Evolutionary conservation across 768 basidiomycete genomes (phyloP).

Genomic region (Rhodotorula graminis): DNA sequence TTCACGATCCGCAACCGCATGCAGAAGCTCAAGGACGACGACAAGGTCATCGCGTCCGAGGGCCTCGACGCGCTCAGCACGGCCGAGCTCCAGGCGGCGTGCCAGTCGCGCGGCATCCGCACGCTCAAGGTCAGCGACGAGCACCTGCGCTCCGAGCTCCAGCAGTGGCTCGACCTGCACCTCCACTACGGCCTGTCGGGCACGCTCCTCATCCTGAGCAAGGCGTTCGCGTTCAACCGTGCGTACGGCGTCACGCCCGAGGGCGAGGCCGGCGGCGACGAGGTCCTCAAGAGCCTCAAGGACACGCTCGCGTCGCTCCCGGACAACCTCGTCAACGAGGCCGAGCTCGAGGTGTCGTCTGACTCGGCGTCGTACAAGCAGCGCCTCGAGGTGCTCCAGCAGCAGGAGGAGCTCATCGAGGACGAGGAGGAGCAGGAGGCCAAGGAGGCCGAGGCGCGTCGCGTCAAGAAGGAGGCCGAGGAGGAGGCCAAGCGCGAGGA

Average conservation of each 20-base stretch:
- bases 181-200: conserved; percentile 82
- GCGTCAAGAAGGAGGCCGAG: conserved; percentile 72
- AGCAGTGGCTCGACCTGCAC: conserved; percentile 89
- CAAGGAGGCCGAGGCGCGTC: conserved; percentile 85
- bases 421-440: conserved; percentile 94
- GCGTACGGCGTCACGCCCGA: conserved; percentile 53
- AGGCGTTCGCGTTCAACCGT: conserved; percentile 89
- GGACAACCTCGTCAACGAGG: conserved; percentile 65
- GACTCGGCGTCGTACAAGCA: conserved; percentile 95
- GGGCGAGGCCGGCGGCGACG: conserved; percentile 65
- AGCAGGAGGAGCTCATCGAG: conserved; percentile 98
- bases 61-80: conserved; percentile 87
- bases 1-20: conserved; percentile 81
- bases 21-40: conserved; percentile 77
- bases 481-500: conserved; percentile 62
- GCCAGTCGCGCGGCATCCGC: conserved; percentile 87
- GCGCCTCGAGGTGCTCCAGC: conserved; percentile 93
- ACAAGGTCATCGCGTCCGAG: conserved; percentile 79
- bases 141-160: conserved; percentile 77
- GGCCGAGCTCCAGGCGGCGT: conserved; percentile 84
- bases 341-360: conserved; percentile 90
- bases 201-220: conserved; percentile 83
- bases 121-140: conserved; percentile 75
- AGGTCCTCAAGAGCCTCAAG: conserved; percentile 76
- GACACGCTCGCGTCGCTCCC: conserved; percentile 61